These are phyloP conservation scores for Anisogramma anomala DNA, from an alignment of 2,329 filamentous ascomycete genomes.

Conservation along the genomic window DNA sequence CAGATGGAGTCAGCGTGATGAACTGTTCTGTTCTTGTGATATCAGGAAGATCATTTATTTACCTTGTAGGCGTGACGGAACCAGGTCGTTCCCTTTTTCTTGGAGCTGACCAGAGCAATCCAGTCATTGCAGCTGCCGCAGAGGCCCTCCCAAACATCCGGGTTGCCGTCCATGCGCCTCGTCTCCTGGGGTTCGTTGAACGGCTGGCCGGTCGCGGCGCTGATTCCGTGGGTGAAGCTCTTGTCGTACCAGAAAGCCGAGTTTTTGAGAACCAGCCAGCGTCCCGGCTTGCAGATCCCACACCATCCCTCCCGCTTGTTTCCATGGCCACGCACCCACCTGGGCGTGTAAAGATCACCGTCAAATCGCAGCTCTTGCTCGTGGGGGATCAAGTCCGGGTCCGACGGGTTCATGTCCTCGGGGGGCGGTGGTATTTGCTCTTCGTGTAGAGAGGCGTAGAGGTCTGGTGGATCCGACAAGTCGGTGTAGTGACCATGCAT, in stretches of 20 bases:
- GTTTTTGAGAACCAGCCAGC: conserved; percentile 82
- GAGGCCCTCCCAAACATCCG: conserved; percentile 70
- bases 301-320: conserved; percentile 88
- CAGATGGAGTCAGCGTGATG: not conserved
- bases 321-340: conserved; percentile 74
- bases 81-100: conserved; percentile 89
- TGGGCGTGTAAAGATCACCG: conserved; percentile 72
- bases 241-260: conserved; percentile 92
- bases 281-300: conserved; percentile 72
- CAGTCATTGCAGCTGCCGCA: conserved; percentile 71
- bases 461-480: conserved; percentile 62
- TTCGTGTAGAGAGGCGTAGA: conserved; percentile 64
- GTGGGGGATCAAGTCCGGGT: conserved; percentile 64
- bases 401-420: conserved; percentile 69
- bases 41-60: conserved; percentile 19
- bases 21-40: not conserved
- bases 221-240: conserved; percentile 79
- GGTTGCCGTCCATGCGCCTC: conserved; percentile 65
- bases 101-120: conserved; percentile 71
- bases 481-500: conserved; percentile 61
- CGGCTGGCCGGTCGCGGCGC: conserved; percentile 64
- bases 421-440: conserved; percentile 63
- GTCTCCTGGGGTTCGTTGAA: conserved; percentile 70
- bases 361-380: conserved; percentile 71
- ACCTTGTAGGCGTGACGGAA: conserved; percentile 85